These are phyloP conservation scores for Alisma plantagoaquatica DNA, from an alignment of 106 monocot genomes.

Conservation along the genomic window DNA sequence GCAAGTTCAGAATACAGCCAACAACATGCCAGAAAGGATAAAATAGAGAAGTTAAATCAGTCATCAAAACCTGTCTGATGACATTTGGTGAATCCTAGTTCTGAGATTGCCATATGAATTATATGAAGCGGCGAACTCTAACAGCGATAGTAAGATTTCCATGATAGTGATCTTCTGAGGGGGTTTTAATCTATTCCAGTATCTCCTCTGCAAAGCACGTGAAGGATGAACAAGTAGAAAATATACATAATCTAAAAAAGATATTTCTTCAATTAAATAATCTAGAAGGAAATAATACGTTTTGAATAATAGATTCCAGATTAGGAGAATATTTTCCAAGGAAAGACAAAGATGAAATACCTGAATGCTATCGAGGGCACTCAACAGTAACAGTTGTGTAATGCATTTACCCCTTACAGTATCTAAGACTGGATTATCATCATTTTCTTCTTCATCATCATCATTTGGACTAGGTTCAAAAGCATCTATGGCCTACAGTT, in stretches of 20 bases:
- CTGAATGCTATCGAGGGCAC: slow-evolving; percentile 87
- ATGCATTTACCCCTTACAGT: slow-evolving; percentile 85
- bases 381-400: slow-evolving; percentile 75
- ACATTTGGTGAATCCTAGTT: slow-evolving; percentile 68
- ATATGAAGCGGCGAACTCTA: slow-evolving; percentile 91
- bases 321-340: no score
- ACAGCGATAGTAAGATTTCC: slow-evolving; percentile 70
- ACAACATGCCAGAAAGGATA: no score
- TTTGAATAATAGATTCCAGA: no score
- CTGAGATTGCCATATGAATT: slow-evolving; percentile 87
- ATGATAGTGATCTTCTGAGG: slow-evolving; percentile 85
- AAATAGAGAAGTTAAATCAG: no score
- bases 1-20: slow-evolving; percentile 1
- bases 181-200: slow-evolving; percentile 74
- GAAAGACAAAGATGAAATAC: slow-evolving; percentile 21
- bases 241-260: no score
- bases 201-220: slow-evolving; percentile 36
- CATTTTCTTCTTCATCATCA: slow-evolving; percentile 59
- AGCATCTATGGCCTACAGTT: slow-evolving; percentile 32
- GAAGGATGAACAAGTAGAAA: neutral
- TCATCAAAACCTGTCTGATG: slow-evolving; percentile 88
- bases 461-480: slow-evolving; percentile 35
- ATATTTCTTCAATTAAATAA: no score
- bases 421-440: slow-evolving; percentile 66
- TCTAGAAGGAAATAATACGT: no score